phyloP scores from a whole-genome alignment of 768 basidiomycete species.

The Trametes elegans region DNA sequence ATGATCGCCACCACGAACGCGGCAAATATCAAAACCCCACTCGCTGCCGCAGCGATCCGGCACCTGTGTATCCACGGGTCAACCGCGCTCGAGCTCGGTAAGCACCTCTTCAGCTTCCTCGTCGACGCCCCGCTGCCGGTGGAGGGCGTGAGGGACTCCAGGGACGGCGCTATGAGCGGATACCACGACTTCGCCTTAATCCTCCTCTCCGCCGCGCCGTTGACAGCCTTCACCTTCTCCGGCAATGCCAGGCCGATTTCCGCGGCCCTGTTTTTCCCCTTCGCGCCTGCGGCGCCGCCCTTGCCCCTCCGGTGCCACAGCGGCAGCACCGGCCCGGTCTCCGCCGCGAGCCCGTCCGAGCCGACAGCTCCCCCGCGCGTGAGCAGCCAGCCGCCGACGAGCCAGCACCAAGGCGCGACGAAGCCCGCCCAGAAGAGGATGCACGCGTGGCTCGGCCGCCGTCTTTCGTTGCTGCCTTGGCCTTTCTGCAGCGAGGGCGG shows the following conservation, averaged over 20 bases:
- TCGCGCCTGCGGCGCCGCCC: conserved; percentile 20
- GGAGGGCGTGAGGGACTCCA: conserved; percentile 30
- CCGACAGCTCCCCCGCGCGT: conserved; percentile 39
- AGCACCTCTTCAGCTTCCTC: conserved; percentile 19
- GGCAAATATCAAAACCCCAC: conserved; percentile 44
- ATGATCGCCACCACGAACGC: conserved; percentile 51
- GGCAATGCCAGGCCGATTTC: neutral
- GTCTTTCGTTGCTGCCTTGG: no score
- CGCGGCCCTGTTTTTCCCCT: conserved; percentile 31
- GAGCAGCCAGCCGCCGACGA: conserved; percentile 72
- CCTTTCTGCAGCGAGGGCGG: conserved; percentile 1
- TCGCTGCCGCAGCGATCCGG: conserved; percentile 61
- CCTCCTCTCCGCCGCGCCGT: conserved; percentile 27
- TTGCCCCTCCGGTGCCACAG: conserved; percentile 43
- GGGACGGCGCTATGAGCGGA: conserved; percentile 57
- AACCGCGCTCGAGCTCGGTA: conserved; percentile 17
- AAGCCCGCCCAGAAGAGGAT: conserved; percentile 79
- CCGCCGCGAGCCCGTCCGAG: conserved; percentile 36
- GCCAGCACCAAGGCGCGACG: conserved; percentile 70
- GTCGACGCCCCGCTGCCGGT: conserved; percentile 14
- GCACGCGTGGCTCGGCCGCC: conserved; percentile 22
- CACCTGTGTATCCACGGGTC: conserved; percentile 44
- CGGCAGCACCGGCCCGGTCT: conserved; percentile 21
- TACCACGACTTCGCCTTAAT: conserved; percentile 39
- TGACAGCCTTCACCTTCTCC: conserved; percentile 39